Evolutionary conservation across 192 early-diverging fungal genomes (phyloP).

Genomic region (Umbelopsis sp.): DNA sequence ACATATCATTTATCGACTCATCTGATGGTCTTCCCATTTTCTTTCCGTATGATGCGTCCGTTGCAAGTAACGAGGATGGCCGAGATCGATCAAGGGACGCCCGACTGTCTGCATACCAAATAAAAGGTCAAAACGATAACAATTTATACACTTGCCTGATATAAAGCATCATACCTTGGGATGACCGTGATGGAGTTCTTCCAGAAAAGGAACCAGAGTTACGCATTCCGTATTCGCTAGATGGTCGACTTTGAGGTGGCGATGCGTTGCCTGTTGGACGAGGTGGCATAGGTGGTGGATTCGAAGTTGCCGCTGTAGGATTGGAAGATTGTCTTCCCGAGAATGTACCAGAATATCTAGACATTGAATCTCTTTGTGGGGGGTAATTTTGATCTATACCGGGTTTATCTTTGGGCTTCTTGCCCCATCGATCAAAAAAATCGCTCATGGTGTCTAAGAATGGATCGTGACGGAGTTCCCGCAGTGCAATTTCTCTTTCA

Average conservation of each 20-base stretch:
- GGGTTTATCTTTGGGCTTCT: constrained; percentile 1
- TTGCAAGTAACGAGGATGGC: not conserved
- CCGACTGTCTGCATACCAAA: not conserved
- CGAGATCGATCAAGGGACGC: not conserved
- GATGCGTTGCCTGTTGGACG: not conserved
- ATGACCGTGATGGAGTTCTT: not conserved
- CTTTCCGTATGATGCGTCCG: not conserved
- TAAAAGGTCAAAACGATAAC: not conserved
- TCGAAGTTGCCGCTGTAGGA: not conserved
- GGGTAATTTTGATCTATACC: not conserved
- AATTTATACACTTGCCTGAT: not conserved
- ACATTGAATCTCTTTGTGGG: not conserved
- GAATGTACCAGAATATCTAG: not conserved
- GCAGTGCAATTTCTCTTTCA: not conserved
- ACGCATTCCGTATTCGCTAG: not conserved
- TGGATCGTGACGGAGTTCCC: not conserved
- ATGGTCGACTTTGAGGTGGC: not conserved
- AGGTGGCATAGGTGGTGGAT: constrained; percentile 1
- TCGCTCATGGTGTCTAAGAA: not conserved
- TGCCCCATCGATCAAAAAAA: constrained; percentile 4
- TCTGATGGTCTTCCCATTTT: constrained; percentile 35
- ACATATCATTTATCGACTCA: constrained; percentile 49
- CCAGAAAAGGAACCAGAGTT: not conserved
- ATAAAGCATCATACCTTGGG: not conserved
- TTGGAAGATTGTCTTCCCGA: not conserved